Base-by-base conservation (phyloP, 208 protist genomes). In the Porcisia deanei region DNA sequence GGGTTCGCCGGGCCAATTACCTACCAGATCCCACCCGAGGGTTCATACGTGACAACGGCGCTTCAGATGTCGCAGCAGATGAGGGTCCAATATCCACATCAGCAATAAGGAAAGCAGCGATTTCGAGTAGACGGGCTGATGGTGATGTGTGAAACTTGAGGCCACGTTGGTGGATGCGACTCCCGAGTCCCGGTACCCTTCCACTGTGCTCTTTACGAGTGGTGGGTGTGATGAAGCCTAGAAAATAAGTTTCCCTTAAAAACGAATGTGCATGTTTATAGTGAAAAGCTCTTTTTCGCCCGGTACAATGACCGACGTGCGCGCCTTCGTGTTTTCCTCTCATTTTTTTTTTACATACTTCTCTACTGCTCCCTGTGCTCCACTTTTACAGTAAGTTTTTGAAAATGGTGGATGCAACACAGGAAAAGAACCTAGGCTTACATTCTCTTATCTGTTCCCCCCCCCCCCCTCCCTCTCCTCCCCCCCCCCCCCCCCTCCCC, bases 311-410 rank as follows among this genome's bases (percentile, higher is more conserved):
- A 16, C 30, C 3, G 9, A n/a, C 10, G n/a, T 25, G n/a, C n/a
- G 6, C 34, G 2, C n/a, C 8, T 52, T 73, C 49, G 30, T 47
- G 10, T 63, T 71, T 58, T 49, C 70, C 20, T 70, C 43, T 49
- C 57, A 47, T 68, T 73, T 37, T 77, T 61, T 69, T 81, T 77
- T 76, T 55, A 8, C 60, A 45, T 45, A 37, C 73, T 43, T 57
- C 14, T 58, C 47, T 52, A 14, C 47, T 12, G 5, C 49, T 37
- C 20, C 79, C 34, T 49, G 71, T 20, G 25, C 65, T 39, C 65
- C 41, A 14, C 61, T 67, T 54, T n/a, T 25, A 6, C 57, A 0
- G 14, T 61, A 43, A 4, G 6, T 69, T 69, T 34, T 53, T 25
- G 10, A 18, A 10, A n/a, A 10, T 9, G 3, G 30, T 65, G 59